Evolutionary conservation across 441 rosid species (phyloP), one percentile per base, ranked within the genome.

Genomic region (Rhodomyrtus psidioides): DNA sequence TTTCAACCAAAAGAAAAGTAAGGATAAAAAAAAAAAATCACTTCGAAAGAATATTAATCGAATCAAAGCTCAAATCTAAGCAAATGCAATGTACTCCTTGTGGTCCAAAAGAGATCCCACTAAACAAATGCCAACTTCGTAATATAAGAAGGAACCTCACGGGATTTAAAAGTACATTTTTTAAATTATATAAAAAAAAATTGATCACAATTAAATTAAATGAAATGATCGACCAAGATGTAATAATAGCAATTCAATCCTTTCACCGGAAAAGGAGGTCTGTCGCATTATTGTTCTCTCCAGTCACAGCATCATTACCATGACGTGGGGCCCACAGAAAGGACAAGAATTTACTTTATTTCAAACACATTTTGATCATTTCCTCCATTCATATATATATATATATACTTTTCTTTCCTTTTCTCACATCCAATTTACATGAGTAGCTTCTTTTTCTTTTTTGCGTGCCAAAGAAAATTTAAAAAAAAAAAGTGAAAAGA

Each of bases 261-360:
- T 65, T 21, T 0, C 10, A 26, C 76, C 4, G 15, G 1, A 65
- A 65, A 34, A 34, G 1, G 3, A 1, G 14, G 4, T 9, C 2
- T 4, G 76, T 34, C 79, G 12, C n/a, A 19, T 65, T 30, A 2
- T 62, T 30, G 74, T 62, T 42, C 44, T 30, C 75, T 62, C 12
- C 75, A 28, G 23, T 21, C 44, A 1, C 24, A 17, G 12, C n/a
- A 19, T 65, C 46, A 65, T 65, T 19, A 19, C 5, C 46, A 0
- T 10, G 10, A 65, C 5, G 21, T 10, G n/a, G 14, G 46, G 8
- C 49, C 79, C 26, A 9, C 1, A 65, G 34, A 65, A 65, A 9
- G 76, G 0, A 21, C 0, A 6, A 65, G 8, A 34, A 39, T 1
- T 65, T 2, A 9, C 79, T 65, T 34, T 34, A 34, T 34, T 34